Percentiles rank a stretch among this genome's conserved stretches.
These are phyloP conservation scores for Phlebiopsis flavidoalba DNA, from an alignment of 768 basidiomycete species.

Conservation along the genomic window DNA sequence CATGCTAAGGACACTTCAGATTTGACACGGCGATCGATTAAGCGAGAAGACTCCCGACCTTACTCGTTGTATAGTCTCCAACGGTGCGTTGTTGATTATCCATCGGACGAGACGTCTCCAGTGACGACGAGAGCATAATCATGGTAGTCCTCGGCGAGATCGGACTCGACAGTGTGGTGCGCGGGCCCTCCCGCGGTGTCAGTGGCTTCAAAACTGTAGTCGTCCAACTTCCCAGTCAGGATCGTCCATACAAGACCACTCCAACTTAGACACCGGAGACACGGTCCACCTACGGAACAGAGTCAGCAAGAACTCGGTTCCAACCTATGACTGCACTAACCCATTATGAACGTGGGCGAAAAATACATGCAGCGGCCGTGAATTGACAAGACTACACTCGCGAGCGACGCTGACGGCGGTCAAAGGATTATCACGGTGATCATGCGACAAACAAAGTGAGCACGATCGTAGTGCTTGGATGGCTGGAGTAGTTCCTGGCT, in stretches of 20 bases:
- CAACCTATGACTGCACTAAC: conserved; percentile 29
- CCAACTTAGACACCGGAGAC: conserved; percentile 55
- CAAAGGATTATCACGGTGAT: conserved; percentile 94
- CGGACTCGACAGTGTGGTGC: conserved; percentile 65
- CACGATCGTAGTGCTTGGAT: conserved; percentile 84
- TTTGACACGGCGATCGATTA: background rate
- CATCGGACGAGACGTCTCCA: conserved; percentile 95
- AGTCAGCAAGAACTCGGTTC: background rate
- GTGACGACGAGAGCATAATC: conserved; percentile 92
- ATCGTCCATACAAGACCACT: conserved; percentile 94
- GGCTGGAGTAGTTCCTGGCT: conserved; percentile 84
- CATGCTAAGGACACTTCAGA: conserved; percentile 60
- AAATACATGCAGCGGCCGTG: conserved; percentile 90
- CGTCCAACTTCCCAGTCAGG: conserved; percentile 76
- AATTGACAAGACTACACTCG: conserved; percentile 86
- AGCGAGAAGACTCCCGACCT: conserved; percentile 26
- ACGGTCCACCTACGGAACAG: conserved; percentile 42
- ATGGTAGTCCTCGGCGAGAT: conserved; percentile 65
- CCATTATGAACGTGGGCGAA: conserved; percentile 71
- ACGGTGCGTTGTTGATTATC: conserved; percentile 93
- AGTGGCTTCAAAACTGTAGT: conserved; percentile 81
- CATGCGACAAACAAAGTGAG: conserved; percentile 94
- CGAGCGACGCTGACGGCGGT: conserved; percentile 96
- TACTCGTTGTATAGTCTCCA: conserved; percentile 92
- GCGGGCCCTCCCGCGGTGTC: conserved; percentile 58